A percentile compares a stretch with the other conserved stretches of the same genome.
phyloP scores from a whole-genome alignment of 768 basidiomycete species.

The Mrakia gelida region DNA sequence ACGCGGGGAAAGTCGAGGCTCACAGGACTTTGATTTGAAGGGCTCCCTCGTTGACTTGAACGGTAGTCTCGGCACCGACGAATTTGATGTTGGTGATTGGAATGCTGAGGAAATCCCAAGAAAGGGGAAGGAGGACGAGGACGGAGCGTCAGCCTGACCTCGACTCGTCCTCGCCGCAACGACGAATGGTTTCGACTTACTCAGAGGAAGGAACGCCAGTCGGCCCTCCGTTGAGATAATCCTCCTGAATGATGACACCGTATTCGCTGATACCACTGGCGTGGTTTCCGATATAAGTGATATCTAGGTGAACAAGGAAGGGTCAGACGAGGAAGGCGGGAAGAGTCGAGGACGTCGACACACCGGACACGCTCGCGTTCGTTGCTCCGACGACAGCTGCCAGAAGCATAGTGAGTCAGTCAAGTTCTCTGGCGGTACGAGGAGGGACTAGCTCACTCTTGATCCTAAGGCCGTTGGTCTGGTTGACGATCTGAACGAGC shows the following conservation, averaged over 20 bases:
- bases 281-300: conserved; percentile 36
- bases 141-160: not conserved
- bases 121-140: not conserved
- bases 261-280: conserved; percentile 49
- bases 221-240: conserved; percentile 50
- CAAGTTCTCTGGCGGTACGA: not conserved
- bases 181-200: not conserved
- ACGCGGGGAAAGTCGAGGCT: conserved; percentile 40
- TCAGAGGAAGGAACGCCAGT: conserved; percentile 51
- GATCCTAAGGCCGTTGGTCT: conserved; percentile 57
- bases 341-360: not conserved
- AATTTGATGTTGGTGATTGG: conserved; percentile 58
- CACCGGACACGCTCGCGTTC: conserved; percentile 34
- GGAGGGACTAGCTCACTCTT: conserved; percentile 39
- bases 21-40: conserved; percentile 56
- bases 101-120: conserved; percentile 56
- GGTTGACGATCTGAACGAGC: conserved; percentile 47
- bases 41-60: conserved; percentile 51
- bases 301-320: not conserved
- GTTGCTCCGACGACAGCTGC: conserved; percentile 32
- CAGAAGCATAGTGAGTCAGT: not conserved
- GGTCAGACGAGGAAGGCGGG: not conserved
- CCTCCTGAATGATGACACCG: conserved; percentile 55
- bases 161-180: no score
- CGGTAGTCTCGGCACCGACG: conserved; percentile 41